A percentile compares a stretch with the other conserved stretches of the same genome.
Conservation (phyloP, 345 rosid genomes). For the Iberis pinnata region DNA sequence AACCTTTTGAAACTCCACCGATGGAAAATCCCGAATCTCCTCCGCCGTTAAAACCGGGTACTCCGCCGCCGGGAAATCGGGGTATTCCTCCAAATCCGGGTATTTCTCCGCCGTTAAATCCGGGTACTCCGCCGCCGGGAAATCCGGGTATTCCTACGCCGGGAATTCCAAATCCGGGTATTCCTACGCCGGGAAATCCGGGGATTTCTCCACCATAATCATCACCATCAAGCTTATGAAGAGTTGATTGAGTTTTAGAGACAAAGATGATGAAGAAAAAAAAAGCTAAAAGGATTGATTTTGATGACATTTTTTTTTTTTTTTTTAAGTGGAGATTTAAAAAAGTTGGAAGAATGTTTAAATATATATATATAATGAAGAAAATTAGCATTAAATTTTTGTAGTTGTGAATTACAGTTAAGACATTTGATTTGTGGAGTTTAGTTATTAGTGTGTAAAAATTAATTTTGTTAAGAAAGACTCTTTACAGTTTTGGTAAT, state of each 20-base stretch:
- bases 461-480: no score
- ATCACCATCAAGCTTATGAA: constrained; percentile 36
- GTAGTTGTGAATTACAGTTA: constrained; percentile 47
- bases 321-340: not conserved
- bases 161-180: constrained; percentile 53
- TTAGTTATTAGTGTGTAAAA: no score
- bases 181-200: constrained; percentile 41
- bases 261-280: constrained; percentile 32
- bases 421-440: no score
- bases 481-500: no score
- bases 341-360: constrained; percentile 15
- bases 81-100: no score
- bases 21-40: constrained; percentile 68
- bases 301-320: constrained; percentile 30
- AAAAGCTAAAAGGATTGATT: constrained; percentile 21
- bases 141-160: constrained; percentile 28
- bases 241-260: constrained; percentile 32
- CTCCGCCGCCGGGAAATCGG: no score
- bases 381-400: constrained; percentile 20
- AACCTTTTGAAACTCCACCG: constrained; percentile 64
- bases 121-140: no score
- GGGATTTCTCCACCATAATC: no score
- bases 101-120: no score
- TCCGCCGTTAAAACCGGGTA: no score
- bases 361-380: not conserved